Base-by-base conservation (phyloP, 1,284 basidiomycete species). In the Malassezia psittaci region DNA sequence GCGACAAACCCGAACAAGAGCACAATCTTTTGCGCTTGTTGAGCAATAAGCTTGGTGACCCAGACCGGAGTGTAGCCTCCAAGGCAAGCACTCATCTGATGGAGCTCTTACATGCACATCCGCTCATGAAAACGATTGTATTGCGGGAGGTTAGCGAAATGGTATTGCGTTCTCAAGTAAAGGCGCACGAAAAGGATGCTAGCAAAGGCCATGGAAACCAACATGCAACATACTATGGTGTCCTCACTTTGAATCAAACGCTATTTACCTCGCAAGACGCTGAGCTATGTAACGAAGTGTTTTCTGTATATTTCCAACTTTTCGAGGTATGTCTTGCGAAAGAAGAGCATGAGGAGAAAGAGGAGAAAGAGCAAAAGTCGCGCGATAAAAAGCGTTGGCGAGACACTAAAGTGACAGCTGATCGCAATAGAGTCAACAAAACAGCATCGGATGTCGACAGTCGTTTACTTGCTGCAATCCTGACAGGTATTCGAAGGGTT, bases 401-500 rank as follows among this genome's bases (percentile, higher is more conserved):
- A 45, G 69, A 71, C 44, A 63, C 70, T 62, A 77, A 78, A 64
- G 74, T 50, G 12, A 9, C 37, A 5, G 15, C 47, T 13, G 42
- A 24, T 19, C 47, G 49, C 24, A 49, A 59, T 33, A 52, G 58
- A 37, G 60, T 64, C 52, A 62, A 63, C 42, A 66, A 65, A 53
- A 48, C 61, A 45, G 79, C 77, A 54, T 79, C 80, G 13, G 83
- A 90, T 60, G 87, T 67, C 37, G 64, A 72, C n/a, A 60, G 87
- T 49, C 87, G 85, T 75, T 79, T 96, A 51, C 81, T 94, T 37
- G 88, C 90, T 15, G 93, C 91, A 1, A 85, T 96, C 38, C 77
- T 99, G 54, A 90, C 90, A 0, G 93, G 94, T 51, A 85, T 98
- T 43, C 96, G 96, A 71, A 87, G 94, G 29, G 90, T 93, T 1